These are phyloP conservation scores for Solanum chacoense DNA, from an alignment of 305 asterid species.

Conservation along the genomic window DNA sequence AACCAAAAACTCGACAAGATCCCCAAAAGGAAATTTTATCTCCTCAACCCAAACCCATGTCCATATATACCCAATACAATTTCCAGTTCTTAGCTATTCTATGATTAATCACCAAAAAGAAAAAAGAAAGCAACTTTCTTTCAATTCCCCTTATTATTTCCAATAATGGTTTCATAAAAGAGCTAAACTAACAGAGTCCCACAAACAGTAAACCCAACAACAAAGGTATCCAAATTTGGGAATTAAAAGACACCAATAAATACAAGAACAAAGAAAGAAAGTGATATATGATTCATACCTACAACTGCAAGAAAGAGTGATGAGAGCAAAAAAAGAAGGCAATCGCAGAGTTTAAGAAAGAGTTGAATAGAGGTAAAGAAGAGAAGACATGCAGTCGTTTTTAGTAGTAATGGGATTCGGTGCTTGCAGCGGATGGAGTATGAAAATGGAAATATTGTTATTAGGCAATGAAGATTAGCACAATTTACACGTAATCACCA, in stretches of 20 bases:
- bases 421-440: background rate
- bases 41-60: background rate
- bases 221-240: background rate
- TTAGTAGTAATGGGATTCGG: background rate
- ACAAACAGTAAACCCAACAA: background rate
- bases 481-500: background rate
- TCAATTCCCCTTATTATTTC: background rate
- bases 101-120: background rate
- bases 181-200: background rate
- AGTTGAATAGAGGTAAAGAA: background rate
- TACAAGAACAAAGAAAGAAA: background rate
- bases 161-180: background rate
- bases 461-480: background rate
- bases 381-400: background rate
- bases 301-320: background rate
- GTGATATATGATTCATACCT: background rate
- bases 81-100: background rate
- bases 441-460: background rate
- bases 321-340: background rate
- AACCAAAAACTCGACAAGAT: background rate
- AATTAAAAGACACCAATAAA: background rate
- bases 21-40: background rate
- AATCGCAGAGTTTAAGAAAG: background rate
- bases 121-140: background rate
- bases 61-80: background rate